These are phyloP conservation scores for Scedosporium aurantiacum DNA, from an alignment of 2,329 filamentous ascomycete genomes.

Conservation along the genomic window DNA sequence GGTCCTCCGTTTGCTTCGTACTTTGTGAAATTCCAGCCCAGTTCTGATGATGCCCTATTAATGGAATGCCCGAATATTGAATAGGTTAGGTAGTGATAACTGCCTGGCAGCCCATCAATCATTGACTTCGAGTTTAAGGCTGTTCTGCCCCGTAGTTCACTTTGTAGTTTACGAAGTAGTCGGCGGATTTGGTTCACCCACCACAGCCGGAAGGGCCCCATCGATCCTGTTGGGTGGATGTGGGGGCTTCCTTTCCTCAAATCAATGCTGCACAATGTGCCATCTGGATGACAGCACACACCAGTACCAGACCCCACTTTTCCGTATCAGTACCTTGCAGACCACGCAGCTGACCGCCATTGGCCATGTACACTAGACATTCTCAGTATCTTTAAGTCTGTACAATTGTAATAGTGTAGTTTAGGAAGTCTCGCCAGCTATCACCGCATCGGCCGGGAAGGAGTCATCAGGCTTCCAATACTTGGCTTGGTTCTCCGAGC, in stretches of 20 bases:
- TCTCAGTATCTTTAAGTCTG: neutral
- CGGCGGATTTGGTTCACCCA: neutral
- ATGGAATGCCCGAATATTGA: neutral
- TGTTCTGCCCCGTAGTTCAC: neutral
- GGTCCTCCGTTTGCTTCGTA: neutral
- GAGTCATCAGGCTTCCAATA: slow-evolving; percentile 4
- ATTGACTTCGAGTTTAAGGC: neutral
- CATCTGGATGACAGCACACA: slow-evolving; percentile 5
- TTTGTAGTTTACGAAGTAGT: too few relatives aligned
- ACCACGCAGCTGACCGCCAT: neutral
- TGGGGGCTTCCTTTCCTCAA: slow-evolving; percentile 1
- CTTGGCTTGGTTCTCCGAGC: neutral
- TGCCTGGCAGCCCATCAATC: neutral
- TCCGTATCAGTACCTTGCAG: neutral
- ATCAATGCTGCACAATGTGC: neutral
- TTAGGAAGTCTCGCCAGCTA: neutral
- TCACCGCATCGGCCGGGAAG: neutral
- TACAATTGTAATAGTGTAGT: neutral
- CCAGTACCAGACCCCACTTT: neutral
- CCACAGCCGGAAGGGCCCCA: neutral
- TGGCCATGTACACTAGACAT: neutral
- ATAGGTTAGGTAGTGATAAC: neutral
- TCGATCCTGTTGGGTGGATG: neutral
- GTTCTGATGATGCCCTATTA: neutral
- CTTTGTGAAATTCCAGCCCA: neutral